These are phyloP conservation scores for Jatropha multifida DNA, from an alignment of 441 rosid species.

Conservation along the genomic window DNA sequence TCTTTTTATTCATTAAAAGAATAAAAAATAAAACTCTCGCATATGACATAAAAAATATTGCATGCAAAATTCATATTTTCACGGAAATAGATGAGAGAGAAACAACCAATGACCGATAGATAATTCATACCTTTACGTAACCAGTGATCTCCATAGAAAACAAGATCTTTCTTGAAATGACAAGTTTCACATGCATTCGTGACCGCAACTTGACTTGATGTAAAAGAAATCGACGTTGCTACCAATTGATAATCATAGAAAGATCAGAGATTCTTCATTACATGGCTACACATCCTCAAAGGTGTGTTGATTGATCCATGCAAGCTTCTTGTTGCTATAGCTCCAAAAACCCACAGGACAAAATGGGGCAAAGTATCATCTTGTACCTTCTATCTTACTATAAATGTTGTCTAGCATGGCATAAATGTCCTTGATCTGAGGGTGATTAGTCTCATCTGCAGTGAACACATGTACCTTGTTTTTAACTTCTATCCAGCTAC, in stretches of 20 bases:
- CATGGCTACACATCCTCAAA: neutral
- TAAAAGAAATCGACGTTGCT: neutral
- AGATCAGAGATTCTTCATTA: neutral
- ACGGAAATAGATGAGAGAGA: neutral
- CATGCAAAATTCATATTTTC: neutral
- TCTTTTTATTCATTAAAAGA: neutral
- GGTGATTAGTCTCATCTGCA: conserved; percentile 22
- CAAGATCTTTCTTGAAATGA: conserved; percentile 2
- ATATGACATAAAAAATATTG: neutral
- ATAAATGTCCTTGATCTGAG: conserved; percentile 18
- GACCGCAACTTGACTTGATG: neutral
- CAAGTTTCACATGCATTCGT: neutral
- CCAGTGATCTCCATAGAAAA: neutral
- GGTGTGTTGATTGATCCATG: neutral
- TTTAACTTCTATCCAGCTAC: conserved; percentile 32
- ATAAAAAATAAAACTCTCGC: neutral
- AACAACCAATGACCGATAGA: neutral
- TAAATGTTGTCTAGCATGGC: conserved; percentile 10
- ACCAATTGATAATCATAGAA: neutral
- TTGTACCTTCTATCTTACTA: neutral
- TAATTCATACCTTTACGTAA: neutral
- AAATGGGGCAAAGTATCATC: neutral
- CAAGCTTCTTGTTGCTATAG: neutral
- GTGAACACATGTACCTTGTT: conserved; percentile 23
- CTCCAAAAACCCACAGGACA: neutral